Base-by-base conservation (phyloP, 106 monocot genomes). In the Amphibolis antarctica region DNA sequence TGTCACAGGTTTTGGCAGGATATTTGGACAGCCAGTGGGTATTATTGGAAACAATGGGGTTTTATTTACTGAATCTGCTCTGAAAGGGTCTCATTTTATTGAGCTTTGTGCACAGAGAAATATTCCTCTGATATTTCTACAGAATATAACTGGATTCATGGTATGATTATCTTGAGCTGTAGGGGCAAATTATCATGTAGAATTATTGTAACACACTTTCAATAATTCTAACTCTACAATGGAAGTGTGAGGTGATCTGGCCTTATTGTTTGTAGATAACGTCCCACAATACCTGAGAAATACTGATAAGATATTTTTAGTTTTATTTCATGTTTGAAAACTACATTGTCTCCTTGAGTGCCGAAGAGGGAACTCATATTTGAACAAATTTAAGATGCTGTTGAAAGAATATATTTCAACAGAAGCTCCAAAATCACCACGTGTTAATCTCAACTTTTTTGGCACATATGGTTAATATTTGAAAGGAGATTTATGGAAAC, bases 121-220 rank as follows among this genome's bases (percentile, higher is more conserved):
- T 60, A 99, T 99, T 68, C 98, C 98, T 79, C 79, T 99, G 73
- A 87, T 91, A 77, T 99, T 99, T 79, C 80, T 99, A 76, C 91
- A 99, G 57, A 99, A 99, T 66, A 99, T 91, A 62, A 85, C 98
- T 71, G 98, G 98, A 28, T 98, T 98, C 72, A 98, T 98, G 96
- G 96, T 98, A 89, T 71, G 73, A 59, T 63, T 10, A 21, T 31
- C 30, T 23, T n/a, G 36, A 36, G 36, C 2, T 36, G 7, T 36
- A 36, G 36, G 2, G 36, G 36, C 36, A 7, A 36, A 36, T 36
- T 36, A 36, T 36, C 36, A 36, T 36, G 2, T 36, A 36, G 36
- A 36, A 7, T 36, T 36, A 36, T 36, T 36, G 4, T 7, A 36
- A 7, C 36, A 36, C 36, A 36, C 36, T 36, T 36, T 36, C 17